phyloP scores from a whole-genome alignment of 73 alveolate species.

The Loxodes magnus region DNA sequence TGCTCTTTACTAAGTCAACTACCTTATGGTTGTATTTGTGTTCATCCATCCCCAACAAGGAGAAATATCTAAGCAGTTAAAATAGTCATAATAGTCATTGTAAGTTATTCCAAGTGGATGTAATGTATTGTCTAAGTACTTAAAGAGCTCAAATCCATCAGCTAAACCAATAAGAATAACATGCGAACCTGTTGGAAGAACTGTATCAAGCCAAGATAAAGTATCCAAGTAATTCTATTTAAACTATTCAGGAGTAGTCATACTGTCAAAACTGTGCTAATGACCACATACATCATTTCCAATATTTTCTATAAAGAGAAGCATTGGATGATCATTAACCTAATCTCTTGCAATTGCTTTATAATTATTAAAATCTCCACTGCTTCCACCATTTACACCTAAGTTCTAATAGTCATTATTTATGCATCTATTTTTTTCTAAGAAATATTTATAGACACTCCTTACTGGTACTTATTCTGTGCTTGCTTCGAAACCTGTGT shows the following conservation, averaged over 20 bases:
- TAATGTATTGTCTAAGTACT: conserved; percentile 3
- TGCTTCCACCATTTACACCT: conserved; percentile 11
- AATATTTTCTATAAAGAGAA: neutral
- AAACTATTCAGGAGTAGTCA: conserved; percentile 11
- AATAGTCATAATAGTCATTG: conserved; percentile 11
- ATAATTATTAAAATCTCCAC: conserved; percentile 1
- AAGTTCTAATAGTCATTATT: conserved; percentile 6
- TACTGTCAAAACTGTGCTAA: conserved; percentile 2
- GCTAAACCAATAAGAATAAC: conserved; percentile 10
- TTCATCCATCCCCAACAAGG: conserved; percentile 20
- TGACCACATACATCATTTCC: conserved; percentile 15
- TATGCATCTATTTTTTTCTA: conserved; percentile 7
- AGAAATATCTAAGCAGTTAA: conserved; percentile 8
- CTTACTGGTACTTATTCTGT: conserved; percentile 1
- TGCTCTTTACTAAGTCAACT: conserved; percentile 1
- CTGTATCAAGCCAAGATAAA: conserved; percentile 7
- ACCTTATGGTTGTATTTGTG: conserved; percentile 6
- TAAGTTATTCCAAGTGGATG: conserved; percentile 14
- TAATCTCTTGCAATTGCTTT: conserved; percentile 4
- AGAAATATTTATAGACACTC: conserved; percentile 4
- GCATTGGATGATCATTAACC: conserved; percentile 4
- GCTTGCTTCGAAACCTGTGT: conserved; percentile 3
- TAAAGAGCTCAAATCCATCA: conserved; percentile 13
- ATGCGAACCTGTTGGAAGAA: conserved; percentile 12
- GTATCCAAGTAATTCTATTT: conserved; percentile 5